phyloP scores from a whole-genome alignment of 2,329 filamentous ascomycete species.

The Ophiostoma ulmi region DNA sequence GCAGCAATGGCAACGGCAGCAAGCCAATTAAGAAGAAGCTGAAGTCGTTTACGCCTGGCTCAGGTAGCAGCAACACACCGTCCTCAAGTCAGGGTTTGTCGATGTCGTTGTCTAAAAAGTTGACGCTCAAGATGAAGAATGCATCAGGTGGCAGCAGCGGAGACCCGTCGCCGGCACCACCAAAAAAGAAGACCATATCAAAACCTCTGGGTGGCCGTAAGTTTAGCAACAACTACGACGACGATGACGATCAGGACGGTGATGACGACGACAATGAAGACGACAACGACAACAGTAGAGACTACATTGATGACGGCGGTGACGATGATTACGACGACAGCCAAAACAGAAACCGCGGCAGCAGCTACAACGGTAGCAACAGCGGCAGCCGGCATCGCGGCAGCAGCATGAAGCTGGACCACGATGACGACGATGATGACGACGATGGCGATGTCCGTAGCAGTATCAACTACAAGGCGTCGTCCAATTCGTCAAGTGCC shows the following conservation, averaged over 20 bases:
- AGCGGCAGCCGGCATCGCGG: background rate
- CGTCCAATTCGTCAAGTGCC: background rate
- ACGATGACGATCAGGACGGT: conserved; percentile 21
- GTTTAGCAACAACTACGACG: conserved; percentile 27
- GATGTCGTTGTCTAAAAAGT: conserved; percentile 25
- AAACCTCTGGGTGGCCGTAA: conserved; percentile 49
- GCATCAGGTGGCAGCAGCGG: conserved; percentile 33
- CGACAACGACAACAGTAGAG: conserved; percentile 28
- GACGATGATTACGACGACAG: conserved; percentile 16
- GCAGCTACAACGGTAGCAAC: background rate
- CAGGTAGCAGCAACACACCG: conserved; percentile 19
- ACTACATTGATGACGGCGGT: conserved; percentile 18
- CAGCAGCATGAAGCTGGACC: conserved; percentile 5
- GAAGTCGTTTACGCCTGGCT: conserved; percentile 36
- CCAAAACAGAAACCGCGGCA: background rate
- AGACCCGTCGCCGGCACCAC: conserved; percentile 19
- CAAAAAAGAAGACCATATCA: conserved; percentile 50
- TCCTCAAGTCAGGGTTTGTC: conserved; percentile 26
- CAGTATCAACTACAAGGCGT: conserved; percentile 23
- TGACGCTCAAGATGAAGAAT: conserved; percentile 46
- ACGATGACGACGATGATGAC: conserved; percentile 14
- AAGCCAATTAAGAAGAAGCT: conserved; percentile 52
- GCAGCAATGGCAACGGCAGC: conserved; percentile 9
- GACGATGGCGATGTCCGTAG: conserved; percentile 18
- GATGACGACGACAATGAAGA: conserved; percentile 15